A percentile compares a stretch with the other conserved stretches of the same genome.
phyloP scores from a whole-genome alignment of 352 stramenopile genomes.

The Poterioochromonas sp. region DNA sequence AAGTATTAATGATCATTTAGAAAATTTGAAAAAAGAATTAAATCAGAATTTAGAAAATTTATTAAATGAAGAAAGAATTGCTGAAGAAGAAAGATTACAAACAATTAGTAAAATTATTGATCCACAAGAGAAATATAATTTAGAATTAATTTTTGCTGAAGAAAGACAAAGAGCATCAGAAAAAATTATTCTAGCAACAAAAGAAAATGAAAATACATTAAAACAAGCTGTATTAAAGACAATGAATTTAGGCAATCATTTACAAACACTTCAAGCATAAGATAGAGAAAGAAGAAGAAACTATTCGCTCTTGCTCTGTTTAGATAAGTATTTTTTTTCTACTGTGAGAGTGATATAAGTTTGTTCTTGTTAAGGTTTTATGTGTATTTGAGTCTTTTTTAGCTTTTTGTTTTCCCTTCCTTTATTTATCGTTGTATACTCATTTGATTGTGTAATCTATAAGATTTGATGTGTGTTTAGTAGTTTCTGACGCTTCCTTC shows the following conservation, averaged over 20 bases:
- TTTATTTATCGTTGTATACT: too few species aligned
- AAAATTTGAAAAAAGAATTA: neutral
- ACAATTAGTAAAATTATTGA: neutral
- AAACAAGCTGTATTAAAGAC: neutral
- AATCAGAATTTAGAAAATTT: neutral
- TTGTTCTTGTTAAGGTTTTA: too few species aligned
- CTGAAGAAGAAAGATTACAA: conserved; percentile 25
- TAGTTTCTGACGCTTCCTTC: too few species aligned
- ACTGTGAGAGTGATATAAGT: too few species aligned
- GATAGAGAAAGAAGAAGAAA: too few species aligned
- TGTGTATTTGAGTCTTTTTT: too few species aligned
- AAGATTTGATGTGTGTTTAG: too few species aligned
- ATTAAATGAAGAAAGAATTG: conserved; percentile 19
- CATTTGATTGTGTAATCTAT: too few species aligned
- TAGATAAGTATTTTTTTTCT: too few species aligned
- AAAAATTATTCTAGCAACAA: neutral
- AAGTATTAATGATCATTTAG: neutral
- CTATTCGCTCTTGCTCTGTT: too few species aligned
- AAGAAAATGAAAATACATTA: conserved; percentile 25
- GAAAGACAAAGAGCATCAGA: conserved; percentile 24
- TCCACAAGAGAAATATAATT: neutral
- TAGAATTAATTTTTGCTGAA: conserved; percentile 30
- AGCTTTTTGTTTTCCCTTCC: too few species aligned
- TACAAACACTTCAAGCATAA: too few species aligned
- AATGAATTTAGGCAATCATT: conserved; percentile 29